Base-by-base conservation (phyloP, 441 rosid genomes). In the Pelargonium myrrhifolium region DNA sequence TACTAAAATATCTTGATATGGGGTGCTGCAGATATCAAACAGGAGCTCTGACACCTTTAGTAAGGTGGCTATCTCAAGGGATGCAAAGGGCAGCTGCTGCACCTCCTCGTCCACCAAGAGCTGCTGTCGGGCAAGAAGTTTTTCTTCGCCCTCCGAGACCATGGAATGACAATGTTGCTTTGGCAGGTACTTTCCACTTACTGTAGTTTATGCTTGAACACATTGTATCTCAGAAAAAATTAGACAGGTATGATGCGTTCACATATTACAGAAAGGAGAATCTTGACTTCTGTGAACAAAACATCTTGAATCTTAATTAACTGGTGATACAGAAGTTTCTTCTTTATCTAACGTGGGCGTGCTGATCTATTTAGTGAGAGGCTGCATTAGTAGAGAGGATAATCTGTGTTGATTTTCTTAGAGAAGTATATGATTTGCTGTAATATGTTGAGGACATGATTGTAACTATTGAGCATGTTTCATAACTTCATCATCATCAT, bases 51-150 rank as follows among this genome's bases (percentile, higher is more conserved):
- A 80, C 99, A 53, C 99, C 99, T 0, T 77, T 93, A 74, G 76
- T 91, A 28, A 83, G 86, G 66, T 86, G 96, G 99, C 93, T 93
- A 62, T 88, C 97, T 15, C 96, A 89, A 77, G 90, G 97, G 71
- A 93, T 91, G 97, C 95, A 86, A 61, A 89, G 99, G 77, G 97
- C 93, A 35, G 98, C 96, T 61, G 85, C 87, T n/a, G n/a, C n/a
- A 12, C 96, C 97, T 75, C 96, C 97, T 68, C 84, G 55, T 59
- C 93, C 82, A 59, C 89, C 84, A 0, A 79, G 89, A 81, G 87
- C 95, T 28, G 94, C 85, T 72, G 82, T 47, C 0, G 76, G 88
- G 72, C 90, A 85, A 64, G 96, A 88, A 71, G 85, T 85, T 81
- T 84, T 61, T 69, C 84, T 84, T 24, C 1, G 28, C 28, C 28